Conservation (phyloP, 768 basidiomycete species). For the Termitomyces sp. region DNA sequence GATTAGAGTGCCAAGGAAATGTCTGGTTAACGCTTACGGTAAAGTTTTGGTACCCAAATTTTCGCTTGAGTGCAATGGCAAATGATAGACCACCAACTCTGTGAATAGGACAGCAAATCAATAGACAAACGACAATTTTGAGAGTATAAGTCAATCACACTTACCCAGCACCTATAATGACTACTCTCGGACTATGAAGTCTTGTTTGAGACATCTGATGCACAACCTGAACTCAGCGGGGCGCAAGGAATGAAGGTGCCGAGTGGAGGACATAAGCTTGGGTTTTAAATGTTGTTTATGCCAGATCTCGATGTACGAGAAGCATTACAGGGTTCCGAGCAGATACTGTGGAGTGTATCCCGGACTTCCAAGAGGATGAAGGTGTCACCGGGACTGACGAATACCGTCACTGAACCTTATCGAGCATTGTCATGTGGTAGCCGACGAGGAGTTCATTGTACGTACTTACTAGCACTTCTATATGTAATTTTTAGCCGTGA, state of each 20-base stretch:
- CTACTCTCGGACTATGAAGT: slow-evolving; percentile 16
- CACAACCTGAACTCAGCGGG: background rate
- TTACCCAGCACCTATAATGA: slow-evolving; percentile 34
- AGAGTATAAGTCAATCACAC: background rate
- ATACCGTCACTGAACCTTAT: too few species aligned
- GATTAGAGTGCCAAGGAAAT: background rate
- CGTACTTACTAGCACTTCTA: too few species aligned
- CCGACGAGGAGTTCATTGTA: too few species aligned
- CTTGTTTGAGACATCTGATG: background rate
- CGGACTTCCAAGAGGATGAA: too few species aligned
- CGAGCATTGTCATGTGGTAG: too few species aligned
- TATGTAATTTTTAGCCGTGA: too few species aligned
- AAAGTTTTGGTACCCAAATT: slow-evolving; percentile 35
- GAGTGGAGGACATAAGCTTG: background rate
- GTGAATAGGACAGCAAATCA: background rate
- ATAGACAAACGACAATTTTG: background rate
- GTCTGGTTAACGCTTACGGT: slow-evolving; percentile 23
- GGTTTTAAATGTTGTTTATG: background rate
- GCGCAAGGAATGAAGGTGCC: background rate
- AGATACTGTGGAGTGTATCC: background rate
- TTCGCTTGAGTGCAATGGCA: slow-evolving; percentile 38
- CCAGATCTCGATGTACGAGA: background rate
- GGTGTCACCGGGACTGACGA: too few species aligned
- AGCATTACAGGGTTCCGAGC: background rate
- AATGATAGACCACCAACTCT: slow-evolving; percentile 40